Evolutionary conservation across 2,329 filamentous ascomycete species (phyloP).

Genomic region (Uncinocarpus reesii): DNA sequence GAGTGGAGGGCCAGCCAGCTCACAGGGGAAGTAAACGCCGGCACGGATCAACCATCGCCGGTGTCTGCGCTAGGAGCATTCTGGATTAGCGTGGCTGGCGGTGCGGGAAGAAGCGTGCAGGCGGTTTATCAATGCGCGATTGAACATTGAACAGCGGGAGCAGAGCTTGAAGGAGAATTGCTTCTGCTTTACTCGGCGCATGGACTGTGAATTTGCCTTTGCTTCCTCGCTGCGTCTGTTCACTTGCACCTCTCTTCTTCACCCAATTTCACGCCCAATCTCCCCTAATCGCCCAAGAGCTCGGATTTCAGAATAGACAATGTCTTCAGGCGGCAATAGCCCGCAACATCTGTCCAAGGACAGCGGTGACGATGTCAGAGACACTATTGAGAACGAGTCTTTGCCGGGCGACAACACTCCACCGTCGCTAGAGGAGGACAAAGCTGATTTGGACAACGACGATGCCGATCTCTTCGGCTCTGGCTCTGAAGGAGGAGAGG

Average conservation of each 20-base stretch:
- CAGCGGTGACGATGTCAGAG: constrained; percentile 8
- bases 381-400: constrained; percentile 12
- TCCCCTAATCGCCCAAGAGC: not conserved
- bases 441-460: constrained; percentile 21
- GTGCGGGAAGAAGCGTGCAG: not conserved
- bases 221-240: no score
- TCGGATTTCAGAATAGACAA: not conserved
- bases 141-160: no score
- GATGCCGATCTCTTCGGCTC: constrained; percentile 41
- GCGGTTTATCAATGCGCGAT: no score
- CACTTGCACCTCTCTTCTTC: not conserved
- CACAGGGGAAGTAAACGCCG: constrained; percentile 5
- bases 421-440: constrained; percentile 13
- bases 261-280: no score
- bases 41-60: constrained; percentile 6
- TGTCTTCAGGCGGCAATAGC: constrained; percentile 14
- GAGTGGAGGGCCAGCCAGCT: not conserved
- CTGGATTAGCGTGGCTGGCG: constrained; percentile 2
- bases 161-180: no score
- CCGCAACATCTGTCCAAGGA: constrained; percentile 4
- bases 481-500: constrained; percentile 33
- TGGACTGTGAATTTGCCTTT: not conserved
- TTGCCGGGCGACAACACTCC: constrained; percentile 21
- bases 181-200: not conserved
- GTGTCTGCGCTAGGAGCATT: not conserved